Percentiles rank a stretch among this genome's conserved stretches.
Evolutionary conservation across 2,329 filamentous ascomycete species (phyloP).

Genomic region (Furcasterigmium furcatum): DNA sequence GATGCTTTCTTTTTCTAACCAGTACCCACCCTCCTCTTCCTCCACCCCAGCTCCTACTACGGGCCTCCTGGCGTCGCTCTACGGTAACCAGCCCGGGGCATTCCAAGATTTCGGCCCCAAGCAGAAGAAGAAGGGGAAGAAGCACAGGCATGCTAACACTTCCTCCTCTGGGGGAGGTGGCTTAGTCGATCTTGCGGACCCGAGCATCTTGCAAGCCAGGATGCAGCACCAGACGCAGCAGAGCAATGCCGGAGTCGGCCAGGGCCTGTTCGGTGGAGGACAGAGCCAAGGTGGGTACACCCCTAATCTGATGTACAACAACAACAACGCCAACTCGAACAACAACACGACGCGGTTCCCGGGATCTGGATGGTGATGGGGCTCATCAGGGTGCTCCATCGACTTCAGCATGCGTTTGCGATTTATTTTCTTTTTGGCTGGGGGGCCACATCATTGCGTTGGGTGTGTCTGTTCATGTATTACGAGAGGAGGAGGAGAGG

Average conservation of each 20-base stretch:
- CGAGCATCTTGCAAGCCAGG: slow-evolving; percentile 97
- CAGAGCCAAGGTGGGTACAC: slow-evolving; percentile 95
- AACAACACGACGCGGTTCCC: slow-evolving; percentile 11
- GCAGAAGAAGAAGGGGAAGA: slow-evolving; percentile 99
- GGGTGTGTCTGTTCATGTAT: slow-evolving; percentile 14
- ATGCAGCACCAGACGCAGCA: slow-evolving; percentile 85
- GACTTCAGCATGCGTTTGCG: neutral
- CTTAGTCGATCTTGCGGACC: slow-evolving; percentile 99
- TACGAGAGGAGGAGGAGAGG: slow-evolving; percentile 9
- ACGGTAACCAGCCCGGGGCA: slow-evolving; percentile 79
- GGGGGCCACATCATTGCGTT: slow-evolving; percentile 8
- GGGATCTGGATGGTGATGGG: slow-evolving; percentile 15
- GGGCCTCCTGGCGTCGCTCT: slow-evolving; percentile 87
- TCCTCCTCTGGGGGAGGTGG: slow-evolving; percentile 99
- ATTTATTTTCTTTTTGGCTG: neutral
- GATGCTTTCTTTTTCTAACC: slow-evolving; percentile 86
- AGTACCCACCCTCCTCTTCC: slow-evolving; percentile 78
- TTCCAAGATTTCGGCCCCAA: slow-evolving; percentile 92
- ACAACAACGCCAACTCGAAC: neutral
- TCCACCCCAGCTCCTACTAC: slow-evolving; percentile 85
- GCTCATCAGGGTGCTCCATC: neutral
- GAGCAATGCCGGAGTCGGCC: slow-evolving; percentile 79
- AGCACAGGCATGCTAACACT: slow-evolving; percentile 99
- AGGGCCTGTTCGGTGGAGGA: slow-evolving; percentile 86
- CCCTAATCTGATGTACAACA: slow-evolving; percentile 75